phyloP scores from a whole-genome alignment of 2,329 filamentous ascomycete species.

The Penicillium sp. region DNA sequence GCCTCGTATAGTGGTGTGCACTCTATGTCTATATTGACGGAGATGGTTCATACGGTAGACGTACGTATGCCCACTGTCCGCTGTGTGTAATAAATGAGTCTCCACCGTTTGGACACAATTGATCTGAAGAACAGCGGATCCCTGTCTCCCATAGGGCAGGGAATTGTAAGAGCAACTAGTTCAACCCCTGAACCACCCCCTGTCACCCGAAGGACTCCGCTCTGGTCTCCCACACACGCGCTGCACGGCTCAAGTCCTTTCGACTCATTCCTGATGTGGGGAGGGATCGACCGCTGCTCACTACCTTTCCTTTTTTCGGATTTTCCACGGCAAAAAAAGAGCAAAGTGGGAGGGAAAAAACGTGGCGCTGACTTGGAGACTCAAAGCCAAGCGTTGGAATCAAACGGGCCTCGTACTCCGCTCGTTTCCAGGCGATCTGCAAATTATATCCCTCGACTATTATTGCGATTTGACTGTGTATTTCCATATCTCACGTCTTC shows the following conservation, averaged over 20 bases:
- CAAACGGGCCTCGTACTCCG: conserved; percentile 4
- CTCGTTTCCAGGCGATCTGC: not conserved
- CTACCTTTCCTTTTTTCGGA: conserved; percentile 3
- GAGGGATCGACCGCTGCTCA: conserved; percentile 20
- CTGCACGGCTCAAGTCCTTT: conserved; percentile 14
- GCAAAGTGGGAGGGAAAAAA: not conserved
- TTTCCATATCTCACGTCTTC: not conserved
- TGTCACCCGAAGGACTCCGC: conserved; percentile 24
- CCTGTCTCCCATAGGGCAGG: conserved; percentile 12
- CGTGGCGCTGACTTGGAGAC: not conserved
- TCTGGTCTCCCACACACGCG: conserved; percentile 7
- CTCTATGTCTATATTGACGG: not conserved
- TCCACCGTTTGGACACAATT: not conserved
- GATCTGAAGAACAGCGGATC: conserved; percentile 10
- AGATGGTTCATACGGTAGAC: too few species aligned
- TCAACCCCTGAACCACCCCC: conserved; percentile 28
- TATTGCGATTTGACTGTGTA: not conserved
- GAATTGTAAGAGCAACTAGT: conserved; percentile 4
- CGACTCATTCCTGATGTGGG: conserved; percentile 25
- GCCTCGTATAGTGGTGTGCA: not conserved
- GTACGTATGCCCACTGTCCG: not conserved
- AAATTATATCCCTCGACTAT: not conserved
- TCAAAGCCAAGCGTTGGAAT: not conserved
- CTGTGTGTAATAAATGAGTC: not conserved
- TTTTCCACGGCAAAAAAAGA: not conserved